Evolutionary conservation across 2,329 filamentous ascomycete genomes (phyloP).

Genomic region (Aspergillus caelatus): DNA sequence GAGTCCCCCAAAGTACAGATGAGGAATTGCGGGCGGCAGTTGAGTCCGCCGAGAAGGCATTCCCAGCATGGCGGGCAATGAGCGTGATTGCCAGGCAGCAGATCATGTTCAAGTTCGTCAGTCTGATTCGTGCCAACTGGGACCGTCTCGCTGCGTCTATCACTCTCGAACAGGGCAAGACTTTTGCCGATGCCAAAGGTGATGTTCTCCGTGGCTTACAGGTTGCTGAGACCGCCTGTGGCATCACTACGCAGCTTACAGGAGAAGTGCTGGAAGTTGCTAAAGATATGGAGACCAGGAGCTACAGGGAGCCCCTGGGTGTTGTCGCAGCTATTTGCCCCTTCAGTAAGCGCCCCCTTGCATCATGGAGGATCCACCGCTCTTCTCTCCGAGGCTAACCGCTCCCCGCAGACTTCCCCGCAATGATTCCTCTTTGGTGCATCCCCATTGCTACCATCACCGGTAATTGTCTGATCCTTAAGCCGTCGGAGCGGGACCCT

Average conservation of each 20-base stretch:
- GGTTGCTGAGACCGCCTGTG: slow-evolving; percentile 68
- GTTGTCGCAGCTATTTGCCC: slow-evolving; percentile 68
- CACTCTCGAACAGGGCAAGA: slow-evolving; percentile 70
- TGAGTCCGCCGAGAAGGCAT: slow-evolving; percentile 64
- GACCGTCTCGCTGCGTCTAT: slow-evolving; percentile 67
- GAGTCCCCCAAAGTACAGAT: slow-evolving; percentile 67
- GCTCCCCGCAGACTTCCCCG: slow-evolving; percentile 60
- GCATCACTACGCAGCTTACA: slow-evolving; percentile 67
- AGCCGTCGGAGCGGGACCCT: slow-evolving; percentile 68
- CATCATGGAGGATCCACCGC: neutral
- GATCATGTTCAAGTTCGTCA: slow-evolving; percentile 68
- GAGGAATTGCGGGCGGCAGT: slow-evolving; percentile 65
- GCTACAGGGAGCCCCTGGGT: slow-evolving; percentile 66
- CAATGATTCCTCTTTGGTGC: slow-evolving; percentile 71
- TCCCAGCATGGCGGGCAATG: slow-evolving; percentile 63
- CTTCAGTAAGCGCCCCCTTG: slow-evolving; percentile 55
- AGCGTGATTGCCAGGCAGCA: slow-evolving; percentile 64
- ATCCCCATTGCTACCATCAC: slow-evolving; percentile 68
- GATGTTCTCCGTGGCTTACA: slow-evolving; percentile 68
- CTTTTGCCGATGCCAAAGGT: slow-evolving; percentile 67
- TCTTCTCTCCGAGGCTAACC: slow-evolving; percentile 23
- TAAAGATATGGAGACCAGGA: slow-evolving; percentile 71
- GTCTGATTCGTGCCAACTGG: slow-evolving; percentile 66
- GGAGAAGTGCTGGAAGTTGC: slow-evolving; percentile 70
- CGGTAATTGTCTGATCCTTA: slow-evolving; percentile 66